Conservation (phyloP, 2,329 filamentous ascomycete species). For the Pseudofabraea citricarpa region DNA sequence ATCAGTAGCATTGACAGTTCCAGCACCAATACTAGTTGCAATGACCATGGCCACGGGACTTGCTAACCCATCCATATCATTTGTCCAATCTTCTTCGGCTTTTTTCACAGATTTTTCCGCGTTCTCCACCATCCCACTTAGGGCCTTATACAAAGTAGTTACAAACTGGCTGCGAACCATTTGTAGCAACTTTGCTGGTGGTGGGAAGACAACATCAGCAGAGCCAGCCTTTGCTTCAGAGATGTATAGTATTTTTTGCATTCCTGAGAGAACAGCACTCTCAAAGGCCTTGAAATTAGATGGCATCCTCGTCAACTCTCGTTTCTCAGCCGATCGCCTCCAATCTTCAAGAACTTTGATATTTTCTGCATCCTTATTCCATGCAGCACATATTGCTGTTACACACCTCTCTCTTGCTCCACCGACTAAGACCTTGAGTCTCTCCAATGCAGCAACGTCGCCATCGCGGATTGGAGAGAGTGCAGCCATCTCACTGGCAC, state of each 20-base stretch:
- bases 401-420: conserved; percentile 80
- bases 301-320: conserved; percentile 89
- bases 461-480: conserved; percentile 59
- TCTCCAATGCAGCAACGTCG: conserved; percentile 58
- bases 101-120: conserved; percentile 71
- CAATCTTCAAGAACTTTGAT: conserved; percentile 93
- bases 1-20: conserved; percentile 47
- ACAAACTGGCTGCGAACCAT: conserved; percentile 92
- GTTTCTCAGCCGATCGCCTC: conserved; percentile 75
- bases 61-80: conserved; percentile 25
- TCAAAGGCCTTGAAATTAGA: conserved; percentile 82
- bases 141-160: conserved; percentile 85
- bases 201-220: conserved; percentile 76
- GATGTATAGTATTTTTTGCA: conserved; percentile 95
- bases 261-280: conserved; percentile 70
- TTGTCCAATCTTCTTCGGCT: conserved; percentile 34
- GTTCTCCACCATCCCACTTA: conserved; percentile 96
- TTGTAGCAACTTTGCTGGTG: conserved; percentile 80
- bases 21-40: conserved; percentile 37
- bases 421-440: conserved; percentile 70
- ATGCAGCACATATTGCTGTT: conserved; percentile 79
- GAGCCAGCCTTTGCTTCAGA: conserved; percentile 76
- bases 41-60: conserved; percentile 25
- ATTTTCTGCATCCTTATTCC: conserved; percentile 90
- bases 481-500: conserved; percentile 78